phyloP scores from a whole-genome alignment of 495 filamentous ascomycete species.

The Clohesyomyces aquaticus region DNA sequence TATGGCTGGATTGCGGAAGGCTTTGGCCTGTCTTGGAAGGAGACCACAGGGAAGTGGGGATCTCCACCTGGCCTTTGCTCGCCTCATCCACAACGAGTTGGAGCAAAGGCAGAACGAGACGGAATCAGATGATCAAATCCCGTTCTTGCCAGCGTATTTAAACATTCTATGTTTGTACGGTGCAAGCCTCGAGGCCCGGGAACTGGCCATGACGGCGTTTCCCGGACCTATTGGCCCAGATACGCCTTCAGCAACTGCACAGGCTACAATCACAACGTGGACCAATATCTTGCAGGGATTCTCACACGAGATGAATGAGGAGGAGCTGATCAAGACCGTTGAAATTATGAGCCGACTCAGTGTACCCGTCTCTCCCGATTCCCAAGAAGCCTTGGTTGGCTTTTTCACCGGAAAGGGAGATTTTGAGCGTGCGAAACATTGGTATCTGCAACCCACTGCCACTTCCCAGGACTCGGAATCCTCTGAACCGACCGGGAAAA shows the following conservation, averaged over 20 bases:
- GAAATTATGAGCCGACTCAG: slow-evolving; percentile 44
- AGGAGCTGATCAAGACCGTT: slow-evolving; percentile 55
- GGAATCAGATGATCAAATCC: not conserved
- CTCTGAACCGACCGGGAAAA: not conserved
- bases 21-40: slow-evolving; percentile 46
- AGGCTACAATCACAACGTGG: slow-evolving; percentile 52
- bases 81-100: slow-evolving; percentile 60
- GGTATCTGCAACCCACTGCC: slow-evolving; percentile 65
- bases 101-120: slow-evolving; percentile 43
- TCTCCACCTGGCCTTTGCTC: slow-evolving; percentile 59
- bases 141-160: not conserved
- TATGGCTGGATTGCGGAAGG: slow-evolving; percentile 56
- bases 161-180: slow-evolving; percentile 16
- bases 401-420: slow-evolving; percentile 49
- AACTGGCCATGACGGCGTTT: slow-evolving; percentile 19
- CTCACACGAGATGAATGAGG: slow-evolving; percentile 62
- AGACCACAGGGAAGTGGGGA: slow-evolving; percentile 50
- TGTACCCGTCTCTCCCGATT: slow-evolving; percentile 36
- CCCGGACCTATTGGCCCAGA: not conserved
- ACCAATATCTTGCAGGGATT: slow-evolving; percentile 66
- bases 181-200: slow-evolving; percentile 36
- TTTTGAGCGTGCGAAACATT: slow-evolving; percentile 59
- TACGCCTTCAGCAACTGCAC: not conserved
- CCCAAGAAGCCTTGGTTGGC: slow-evolving; percentile 55
- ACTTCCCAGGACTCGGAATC: not conserved